Evolutionary conservation across 768 basidiomycete species (phyloP).

Genomic region (Lactarius akahatsu): DNA sequence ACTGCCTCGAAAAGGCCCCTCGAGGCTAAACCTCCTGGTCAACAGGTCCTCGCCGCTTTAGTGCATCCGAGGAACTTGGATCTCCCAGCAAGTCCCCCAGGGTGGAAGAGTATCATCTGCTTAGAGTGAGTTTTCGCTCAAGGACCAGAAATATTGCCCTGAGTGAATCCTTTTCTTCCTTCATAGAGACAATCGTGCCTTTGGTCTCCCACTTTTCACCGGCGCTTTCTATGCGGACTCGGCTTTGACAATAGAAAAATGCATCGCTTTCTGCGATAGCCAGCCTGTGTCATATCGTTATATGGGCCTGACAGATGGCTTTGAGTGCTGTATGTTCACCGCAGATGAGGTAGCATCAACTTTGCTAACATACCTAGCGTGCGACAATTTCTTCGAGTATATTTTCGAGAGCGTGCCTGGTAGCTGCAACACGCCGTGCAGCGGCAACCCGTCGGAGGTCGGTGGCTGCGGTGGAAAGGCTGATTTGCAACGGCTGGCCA

Average conservation of each 20-base stretch:
- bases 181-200: not conserved
- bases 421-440: too few species aligned
- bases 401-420: too few species aligned
- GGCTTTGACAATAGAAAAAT: constrained; percentile 59
- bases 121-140: not conserved
- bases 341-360: not conserved
- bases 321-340: constrained; percentile 51
- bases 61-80: not conserved
- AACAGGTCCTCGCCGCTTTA: not conserved
- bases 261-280: constrained; percentile 45
- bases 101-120: not conserved
- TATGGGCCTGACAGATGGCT: constrained; percentile 65
- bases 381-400: constrained; percentile 7
- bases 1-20: not conserved
- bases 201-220: constrained; percentile 42
- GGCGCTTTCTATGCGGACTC: constrained; percentile 42
- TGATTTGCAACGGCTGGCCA: constrained; percentile 37
- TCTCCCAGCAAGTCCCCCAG: not conserved
- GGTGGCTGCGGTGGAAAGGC: constrained; percentile 53
- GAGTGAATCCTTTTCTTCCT: not conserved
- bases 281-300: constrained; percentile 46
- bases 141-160: not conserved
- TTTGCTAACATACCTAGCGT: not conserved
- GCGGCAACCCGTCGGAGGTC: constrained; percentile 51
- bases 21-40: not conserved